These are phyloP conservation scores for Cutaneotrichosporon sp. DNA, from an alignment of 1,284 basidiomycete species.

Conservation along the genomic window DNA sequence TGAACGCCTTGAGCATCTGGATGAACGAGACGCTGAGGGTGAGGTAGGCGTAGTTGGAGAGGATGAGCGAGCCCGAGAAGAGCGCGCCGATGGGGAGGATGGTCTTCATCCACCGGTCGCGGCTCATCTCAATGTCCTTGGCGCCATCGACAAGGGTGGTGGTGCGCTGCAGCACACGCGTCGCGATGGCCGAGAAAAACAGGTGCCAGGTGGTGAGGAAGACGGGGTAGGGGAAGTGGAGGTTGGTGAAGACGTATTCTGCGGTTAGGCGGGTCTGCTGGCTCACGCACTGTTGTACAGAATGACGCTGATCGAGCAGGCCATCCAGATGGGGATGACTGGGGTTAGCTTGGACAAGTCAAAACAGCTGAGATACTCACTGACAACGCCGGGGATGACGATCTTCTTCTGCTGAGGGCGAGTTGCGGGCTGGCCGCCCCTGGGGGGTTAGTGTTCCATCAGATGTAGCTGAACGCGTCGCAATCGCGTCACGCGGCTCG, in stretches of 20 bases:
- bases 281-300: conserved; percentile 77
- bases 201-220: conserved; percentile 88
- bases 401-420: conserved; percentile 52
- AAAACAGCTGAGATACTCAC: conserved; percentile 32
- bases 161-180: conserved; percentile 82
- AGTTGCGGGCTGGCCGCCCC: conserved; percentile 8
- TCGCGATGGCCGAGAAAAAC: conserved; percentile 82
- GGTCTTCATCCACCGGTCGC: conserved; percentile 77
- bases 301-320: conserved; percentile 85
- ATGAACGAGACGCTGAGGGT: conserved; percentile 90
- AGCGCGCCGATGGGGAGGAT: conserved; percentile 92
- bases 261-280: neutral
- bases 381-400: conserved; percentile 51
- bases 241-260: conserved; percentile 78
- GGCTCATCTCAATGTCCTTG: conserved; percentile 82
- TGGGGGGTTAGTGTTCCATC: neutral
- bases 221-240: conserved; percentile 80
- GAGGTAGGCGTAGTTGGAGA: conserved; percentile 93
- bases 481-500: neutral
- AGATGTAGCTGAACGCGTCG: too few species aligned
- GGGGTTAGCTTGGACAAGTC: too few species aligned
- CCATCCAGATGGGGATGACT: conserved; percentile 65
- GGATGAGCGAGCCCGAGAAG: conserved; percentile 86
- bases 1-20: conserved; percentile 99
- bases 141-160: conserved; percentile 86